Conservation (phyloP, 768 basidiomycete genomes). For the Psilocybe tampanensis region DNA sequence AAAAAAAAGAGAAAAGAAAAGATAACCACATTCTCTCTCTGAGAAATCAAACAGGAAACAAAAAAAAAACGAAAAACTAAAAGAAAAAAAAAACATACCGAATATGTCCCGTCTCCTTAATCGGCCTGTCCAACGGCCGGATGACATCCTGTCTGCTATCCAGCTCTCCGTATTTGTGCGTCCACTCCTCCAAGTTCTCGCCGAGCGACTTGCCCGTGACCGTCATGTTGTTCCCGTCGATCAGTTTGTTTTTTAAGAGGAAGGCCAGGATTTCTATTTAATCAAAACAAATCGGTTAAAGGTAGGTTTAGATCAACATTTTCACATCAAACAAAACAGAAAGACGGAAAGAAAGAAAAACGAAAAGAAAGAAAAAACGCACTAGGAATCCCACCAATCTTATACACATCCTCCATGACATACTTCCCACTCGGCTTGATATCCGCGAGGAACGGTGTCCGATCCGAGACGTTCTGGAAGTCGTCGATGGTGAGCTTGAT, state of each 20-base stretch:
- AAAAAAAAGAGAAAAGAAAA: background rate
- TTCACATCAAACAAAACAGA: background rate
- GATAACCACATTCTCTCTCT: too few species aligned
- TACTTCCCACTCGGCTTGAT: conserved; percentile 98
- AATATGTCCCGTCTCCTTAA: conserved; percentile 89
- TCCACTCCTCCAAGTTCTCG: conserved; percentile 93
- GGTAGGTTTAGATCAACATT: background rate
- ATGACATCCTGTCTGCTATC: conserved; percentile 82
- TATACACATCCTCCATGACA: conserved; percentile 97
- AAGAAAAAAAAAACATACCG: conserved; percentile 49
- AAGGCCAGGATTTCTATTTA: conserved; percentile 77
- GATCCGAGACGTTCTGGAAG: conserved; percentile 92
- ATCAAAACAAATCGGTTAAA: background rate
- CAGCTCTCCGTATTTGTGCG: conserved; percentile 75
- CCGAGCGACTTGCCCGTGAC: conserved; percentile 89
- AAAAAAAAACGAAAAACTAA: conserved; percentile 3
- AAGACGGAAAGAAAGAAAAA: conserved; percentile 2
- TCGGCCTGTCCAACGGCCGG: conserved; percentile 82
- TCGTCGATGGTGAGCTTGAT: conserved; percentile 89
- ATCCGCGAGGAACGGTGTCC: conserved; percentile 92
- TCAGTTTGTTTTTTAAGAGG: conserved; percentile 82
- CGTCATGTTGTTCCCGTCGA: conserved; percentile 90
- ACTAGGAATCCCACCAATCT: conserved; percentile 97
- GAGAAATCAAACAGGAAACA: too few species aligned
- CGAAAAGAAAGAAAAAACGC: conserved; percentile 31